A percentile compares a stretch with the other conserved stretches of the same genome.
Evolutionary conservation across 2,329 filamentous ascomycete species (phyloP).

Genomic region (Macrophomina pseudophaseolina): DNA sequence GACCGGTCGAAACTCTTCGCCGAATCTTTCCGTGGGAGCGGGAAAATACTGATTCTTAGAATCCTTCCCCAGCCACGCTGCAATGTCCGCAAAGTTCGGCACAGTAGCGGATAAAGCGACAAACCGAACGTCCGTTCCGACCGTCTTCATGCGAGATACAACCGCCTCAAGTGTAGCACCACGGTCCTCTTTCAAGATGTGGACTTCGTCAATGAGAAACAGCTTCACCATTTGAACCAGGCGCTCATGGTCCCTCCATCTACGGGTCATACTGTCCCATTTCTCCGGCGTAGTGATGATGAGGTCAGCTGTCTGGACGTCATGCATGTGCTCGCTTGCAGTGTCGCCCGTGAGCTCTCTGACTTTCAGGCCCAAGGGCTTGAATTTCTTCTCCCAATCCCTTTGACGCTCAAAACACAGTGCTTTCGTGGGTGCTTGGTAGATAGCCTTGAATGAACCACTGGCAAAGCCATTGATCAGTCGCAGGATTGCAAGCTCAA

Average conservation of each 20-base stretch:
- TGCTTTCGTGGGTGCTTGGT: constrained; percentile 84
- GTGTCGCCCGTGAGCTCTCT: constrained; percentile 85
- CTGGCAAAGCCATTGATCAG: constrained; percentile 62
- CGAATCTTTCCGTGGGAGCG: constrained; percentile 72
- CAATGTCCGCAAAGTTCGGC: constrained; percentile 81
- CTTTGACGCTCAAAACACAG: constrained; percentile 76
- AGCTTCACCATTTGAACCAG: constrained; percentile 77
- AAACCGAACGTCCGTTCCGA: constrained; percentile 76
- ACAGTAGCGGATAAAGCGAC: constrained; percentile 83
- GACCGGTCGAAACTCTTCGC: constrained; percentile 80
- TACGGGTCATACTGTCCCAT: constrained; percentile 87
- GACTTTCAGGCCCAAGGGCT: constrained; percentile 68
- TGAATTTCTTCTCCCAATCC: constrained; percentile 80
- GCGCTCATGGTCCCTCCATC: constrained; percentile 80
- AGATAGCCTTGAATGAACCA: constrained; percentile 78
- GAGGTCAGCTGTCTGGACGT: constrained; percentile 75
- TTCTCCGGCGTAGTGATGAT: constrained; percentile 90
- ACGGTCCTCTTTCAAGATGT: constrained; percentile 79
- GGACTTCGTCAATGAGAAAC: constrained; percentile 86
- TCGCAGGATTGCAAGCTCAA: constrained; percentile 82
- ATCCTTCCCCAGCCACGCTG: constrained; percentile 76
- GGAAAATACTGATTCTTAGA: constrained; percentile 64
- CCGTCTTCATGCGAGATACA: constrained; percentile 85
- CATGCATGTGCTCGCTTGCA: constrained; percentile 67
- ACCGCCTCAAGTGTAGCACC: constrained; percentile 83